phyloP scores from a whole-genome alignment of 768 basidiomycete species.

The Paxillus rubicundulus region DNA sequence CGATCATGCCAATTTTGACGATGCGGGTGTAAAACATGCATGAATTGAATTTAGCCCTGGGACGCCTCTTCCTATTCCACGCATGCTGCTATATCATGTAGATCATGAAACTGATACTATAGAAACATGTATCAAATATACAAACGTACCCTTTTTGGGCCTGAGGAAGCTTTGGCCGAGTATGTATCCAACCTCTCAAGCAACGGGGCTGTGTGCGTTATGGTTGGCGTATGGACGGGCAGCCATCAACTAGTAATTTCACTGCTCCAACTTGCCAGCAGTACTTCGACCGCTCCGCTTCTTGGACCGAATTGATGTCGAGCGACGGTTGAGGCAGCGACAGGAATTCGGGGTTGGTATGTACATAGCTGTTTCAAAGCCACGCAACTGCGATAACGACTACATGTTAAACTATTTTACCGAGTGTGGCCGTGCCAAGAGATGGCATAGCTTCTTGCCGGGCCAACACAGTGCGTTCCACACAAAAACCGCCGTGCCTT shows the following conservation, averaged over 20 bases:
- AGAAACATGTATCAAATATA: slow-evolving; percentile 3
- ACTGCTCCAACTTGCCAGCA: too few relatives aligned
- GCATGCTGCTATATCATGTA: background rate
- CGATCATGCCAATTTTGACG: background rate
- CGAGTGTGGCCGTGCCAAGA: slow-evolving; percentile 4
- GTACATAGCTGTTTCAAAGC: background rate
- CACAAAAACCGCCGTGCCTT: slow-evolving; percentile 6
- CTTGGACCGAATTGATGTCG: background rate
- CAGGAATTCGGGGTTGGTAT: background rate
- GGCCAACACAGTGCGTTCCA: background rate
- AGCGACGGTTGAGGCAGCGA: background rate
- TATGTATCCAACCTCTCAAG: too few relatives aligned
- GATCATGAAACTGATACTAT: background rate
- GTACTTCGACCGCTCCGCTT: too few relatives aligned
- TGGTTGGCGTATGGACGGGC: too few relatives aligned
- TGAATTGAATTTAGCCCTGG: background rate
- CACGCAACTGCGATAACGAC: background rate
- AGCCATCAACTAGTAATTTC: too few relatives aligned
- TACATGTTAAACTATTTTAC: background rate
- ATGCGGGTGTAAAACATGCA: background rate
- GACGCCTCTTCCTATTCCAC: background rate
- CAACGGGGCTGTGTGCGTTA: too few relatives aligned
- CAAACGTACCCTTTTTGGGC: background rate
- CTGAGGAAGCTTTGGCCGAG: too few relatives aligned
- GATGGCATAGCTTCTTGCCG: background rate